Evolutionary conservation across 805 yeast genomes (phyloP).

Genomic region (Starmerella riodocensis): DNA sequence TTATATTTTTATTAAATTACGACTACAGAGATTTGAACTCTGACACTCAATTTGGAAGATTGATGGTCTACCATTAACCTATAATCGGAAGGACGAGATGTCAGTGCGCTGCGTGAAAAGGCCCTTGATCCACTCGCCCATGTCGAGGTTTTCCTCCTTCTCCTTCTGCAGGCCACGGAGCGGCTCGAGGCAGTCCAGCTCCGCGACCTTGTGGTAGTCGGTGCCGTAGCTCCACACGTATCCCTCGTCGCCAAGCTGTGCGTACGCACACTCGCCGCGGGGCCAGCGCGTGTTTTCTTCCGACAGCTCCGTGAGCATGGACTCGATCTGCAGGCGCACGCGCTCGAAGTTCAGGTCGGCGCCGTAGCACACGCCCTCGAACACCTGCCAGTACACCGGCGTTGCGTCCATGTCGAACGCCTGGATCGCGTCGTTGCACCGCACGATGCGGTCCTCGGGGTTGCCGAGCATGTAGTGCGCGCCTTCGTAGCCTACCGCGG

Average conservation of each 20-base stretch:
- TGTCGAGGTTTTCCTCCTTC: conserved; percentile 1
- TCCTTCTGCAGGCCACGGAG: conserved; percentile 8
- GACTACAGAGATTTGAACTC: too few species aligned
- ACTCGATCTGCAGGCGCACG: conserved; percentile 8
- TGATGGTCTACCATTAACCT: too few species aligned
- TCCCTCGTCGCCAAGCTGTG: background rate
- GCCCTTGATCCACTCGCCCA: background rate
- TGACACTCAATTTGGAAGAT: too few species aligned
- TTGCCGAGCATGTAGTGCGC: conserved; percentile 1
- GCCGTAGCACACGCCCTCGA: conserved; percentile 8
- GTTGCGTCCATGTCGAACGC: conserved; percentile 12
- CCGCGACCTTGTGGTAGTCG: conserved; percentile 12
- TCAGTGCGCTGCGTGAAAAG: background rate
- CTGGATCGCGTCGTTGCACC: conserved; percentile 13
- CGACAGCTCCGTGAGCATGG: conserved; percentile 1
- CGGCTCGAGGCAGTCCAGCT: conserved; percentile 13
- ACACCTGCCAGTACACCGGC: conserved; percentile 16
- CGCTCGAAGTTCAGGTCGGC: conserved; percentile 11
- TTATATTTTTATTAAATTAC: too few species aligned
- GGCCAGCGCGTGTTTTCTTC: conserved; percentile 10
- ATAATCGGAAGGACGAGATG: too few species aligned
- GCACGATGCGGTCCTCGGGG: background rate
- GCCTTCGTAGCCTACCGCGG: conserved; percentile 8
- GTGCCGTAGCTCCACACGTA: conserved; percentile 14
- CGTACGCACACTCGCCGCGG: conserved; percentile 8